Conservation (phyloP, 768 basidiomycete genomes). For the Panaeolus cyanescens region DNA sequence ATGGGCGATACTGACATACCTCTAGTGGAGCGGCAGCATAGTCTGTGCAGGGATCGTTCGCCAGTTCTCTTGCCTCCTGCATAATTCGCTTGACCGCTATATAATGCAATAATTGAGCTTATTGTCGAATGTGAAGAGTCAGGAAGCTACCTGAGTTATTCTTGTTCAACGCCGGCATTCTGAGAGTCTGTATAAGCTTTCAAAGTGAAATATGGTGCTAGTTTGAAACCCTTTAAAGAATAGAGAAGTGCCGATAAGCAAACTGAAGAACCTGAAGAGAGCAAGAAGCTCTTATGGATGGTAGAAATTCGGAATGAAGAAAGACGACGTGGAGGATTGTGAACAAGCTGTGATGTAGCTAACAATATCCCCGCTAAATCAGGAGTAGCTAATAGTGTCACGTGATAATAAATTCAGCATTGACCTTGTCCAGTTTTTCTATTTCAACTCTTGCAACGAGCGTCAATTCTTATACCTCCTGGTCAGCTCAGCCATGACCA, state of each 20-base stretch:
- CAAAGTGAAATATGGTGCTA: background rate
- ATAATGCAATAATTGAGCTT: background rate
- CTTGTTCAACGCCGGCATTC: constrained; percentile 65
- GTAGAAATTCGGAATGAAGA: constrained; percentile 6
- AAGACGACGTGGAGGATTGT: constrained; percentile 24
- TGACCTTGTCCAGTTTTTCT: constrained; percentile 8
- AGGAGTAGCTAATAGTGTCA: background rate
- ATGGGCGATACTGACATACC: constrained; percentile 33
- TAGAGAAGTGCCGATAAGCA: background rate
- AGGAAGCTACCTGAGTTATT: constrained; percentile 76
- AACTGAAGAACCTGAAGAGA: background rate
- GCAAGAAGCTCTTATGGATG: constrained; percentile 4
- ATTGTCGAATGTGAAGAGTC: background rate
- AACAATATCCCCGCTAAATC: constrained; percentile 3
- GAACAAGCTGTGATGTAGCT: constrained; percentile 14
- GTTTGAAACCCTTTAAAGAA: background rate
- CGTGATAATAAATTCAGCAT: constrained; percentile 1
- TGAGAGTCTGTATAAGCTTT: constrained; percentile 22
- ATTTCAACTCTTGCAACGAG: constrained; percentile 13
- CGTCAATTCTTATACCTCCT: constrained; percentile 1
- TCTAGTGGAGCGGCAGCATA: constrained; percentile 86
- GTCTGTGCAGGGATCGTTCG: constrained; percentile 81
- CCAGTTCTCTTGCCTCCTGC: constrained; percentile 92
- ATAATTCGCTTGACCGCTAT: constrained; percentile 94
- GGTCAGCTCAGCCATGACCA: constrained; percentile 38